phyloP scores from a whole-genome alignment of 768 basidiomycete species.

The Suillus cothurnatus region DNA sequence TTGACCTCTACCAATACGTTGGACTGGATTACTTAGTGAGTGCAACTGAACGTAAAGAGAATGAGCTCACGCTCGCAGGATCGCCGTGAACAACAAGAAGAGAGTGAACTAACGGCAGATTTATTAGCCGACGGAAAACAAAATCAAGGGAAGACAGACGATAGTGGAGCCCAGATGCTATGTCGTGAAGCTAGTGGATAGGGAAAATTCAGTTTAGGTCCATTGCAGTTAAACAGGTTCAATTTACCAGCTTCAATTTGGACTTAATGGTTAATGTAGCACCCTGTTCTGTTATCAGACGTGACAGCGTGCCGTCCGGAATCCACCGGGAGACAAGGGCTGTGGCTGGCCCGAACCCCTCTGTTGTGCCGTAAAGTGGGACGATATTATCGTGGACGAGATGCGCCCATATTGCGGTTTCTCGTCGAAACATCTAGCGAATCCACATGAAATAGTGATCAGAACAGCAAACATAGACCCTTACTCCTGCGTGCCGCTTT shows the following conservation, averaged over 20 bases:
- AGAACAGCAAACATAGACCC: no score
- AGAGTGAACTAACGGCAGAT: slow-evolving; percentile 19
- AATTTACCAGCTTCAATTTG: not conserved
- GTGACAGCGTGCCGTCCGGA: not conserved
- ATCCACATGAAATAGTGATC: no score
- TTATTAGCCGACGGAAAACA: no score
- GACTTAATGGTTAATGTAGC: not conserved
- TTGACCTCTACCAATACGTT: slow-evolving; percentile 15
- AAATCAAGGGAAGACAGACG: no score
- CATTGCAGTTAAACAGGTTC: not conserved
- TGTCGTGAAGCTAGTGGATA: slow-evolving; percentile 13
- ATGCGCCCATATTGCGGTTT: no score
- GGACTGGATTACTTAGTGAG: slow-evolving; percentile 6
- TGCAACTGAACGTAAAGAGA: not conserved
- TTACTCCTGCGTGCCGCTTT: no score
- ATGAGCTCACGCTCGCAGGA: slow-evolving; percentile 10
- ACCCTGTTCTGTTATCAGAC: not conserved
- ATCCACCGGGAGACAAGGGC: not conserved
- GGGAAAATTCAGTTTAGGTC: not conserved
- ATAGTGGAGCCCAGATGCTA: slow-evolving; percentile 13
- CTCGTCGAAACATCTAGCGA: no score
- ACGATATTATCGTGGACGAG: no score
- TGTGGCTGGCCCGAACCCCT: not conserved
- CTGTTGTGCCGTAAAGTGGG: no score
- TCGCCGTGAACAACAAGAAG: slow-evolving; percentile 18